Evolutionary conservation across 306 rosid genomes (phyloP), one percentile per base, ranked within the genome.

Genomic region (Carpinus viminea): DNA sequence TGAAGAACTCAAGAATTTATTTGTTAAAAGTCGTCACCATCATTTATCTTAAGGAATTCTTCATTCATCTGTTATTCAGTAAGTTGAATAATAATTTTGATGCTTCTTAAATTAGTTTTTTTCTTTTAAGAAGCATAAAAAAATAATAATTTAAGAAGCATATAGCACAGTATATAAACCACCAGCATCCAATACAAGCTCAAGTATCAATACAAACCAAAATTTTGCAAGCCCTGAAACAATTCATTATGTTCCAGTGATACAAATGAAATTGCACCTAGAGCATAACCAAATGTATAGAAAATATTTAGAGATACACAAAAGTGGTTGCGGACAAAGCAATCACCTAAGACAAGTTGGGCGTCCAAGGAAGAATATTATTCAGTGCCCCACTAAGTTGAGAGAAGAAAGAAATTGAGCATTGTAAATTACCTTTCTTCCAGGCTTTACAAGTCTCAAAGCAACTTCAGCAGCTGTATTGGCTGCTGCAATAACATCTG

Each of bases 391-490:
- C 0, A 1, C n/a, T 16, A 8, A 17, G 3, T 4, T 52, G 18
- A 52, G 57, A 15, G 57, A 16, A 52, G 57, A 52, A 2, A 52
- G n/a, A 52, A 13, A 41, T 41, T 52, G n/a, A 52, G 57, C n/a
- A 52, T 12, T 16, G 71, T 34, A 62, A 7, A 69, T 81, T 79
- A 94, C 97, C 86, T 89, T 94, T 70, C 65, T 93, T 72, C 99
- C 99, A 1, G 99, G 99, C 89, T 90, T 90, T 5, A 91, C 93
- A 76, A 93, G 98, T 83, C 99, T 91, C 90, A 91, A 76, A 66
- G 98, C 98, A 80, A 95, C 98, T 84, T 95, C 99, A 8, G 98
- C 97, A 17, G 98, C 98, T 12, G 98, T 90, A 77, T 95, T 95
- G 45, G 97, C 97, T 46, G 98, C 98, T 0, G 97, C 95, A 78